Conservation (phyloP, 2,329 filamentous ascomycete species). For the Elsinoe fawcettii region DNA sequence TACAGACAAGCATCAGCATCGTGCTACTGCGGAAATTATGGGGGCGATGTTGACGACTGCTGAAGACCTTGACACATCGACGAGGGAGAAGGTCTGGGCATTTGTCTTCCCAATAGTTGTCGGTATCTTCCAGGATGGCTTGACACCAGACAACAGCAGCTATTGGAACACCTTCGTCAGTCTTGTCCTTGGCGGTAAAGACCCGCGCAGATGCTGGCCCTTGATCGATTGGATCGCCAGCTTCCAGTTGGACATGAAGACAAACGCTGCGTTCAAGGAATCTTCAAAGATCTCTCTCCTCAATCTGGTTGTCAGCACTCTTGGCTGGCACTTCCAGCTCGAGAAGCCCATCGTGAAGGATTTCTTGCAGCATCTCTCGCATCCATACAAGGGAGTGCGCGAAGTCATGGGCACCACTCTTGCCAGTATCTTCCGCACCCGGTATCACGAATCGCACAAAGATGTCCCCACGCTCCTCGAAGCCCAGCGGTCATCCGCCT, state of each 20-base stretch:
- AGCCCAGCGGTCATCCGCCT: slow-evolving; percentile 69
- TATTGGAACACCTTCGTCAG: slow-evolving; percentile 97
- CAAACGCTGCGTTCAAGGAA: slow-evolving; percentile 97
- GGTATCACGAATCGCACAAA: slow-evolving; percentile 89
- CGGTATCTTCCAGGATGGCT: slow-evolving; percentile 76
- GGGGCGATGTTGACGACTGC: slow-evolving; percentile 76
- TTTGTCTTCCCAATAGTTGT: slow-evolving; percentile 86
- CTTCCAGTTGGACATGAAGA: slow-evolving; percentile 87
- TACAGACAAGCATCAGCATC: slow-evolving; percentile 94
- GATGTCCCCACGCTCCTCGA: slow-evolving; percentile 68
- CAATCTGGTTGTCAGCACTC: slow-evolving; percentile 77
- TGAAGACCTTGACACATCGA: slow-evolving; percentile 65
- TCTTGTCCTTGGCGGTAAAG: slow-evolving; percentile 77
- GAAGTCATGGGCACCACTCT: slow-evolving; percentile 90
- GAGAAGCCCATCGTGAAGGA: slow-evolving; percentile 82
- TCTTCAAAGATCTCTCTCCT: slow-evolving; percentile 90
- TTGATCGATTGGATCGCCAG: slow-evolving; percentile 73
- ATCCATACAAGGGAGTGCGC: slow-evolving; percentile 94
- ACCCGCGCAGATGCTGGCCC: slow-evolving; percentile 80
- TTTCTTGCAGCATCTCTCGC: slow-evolving; percentile 85
- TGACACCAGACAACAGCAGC: slow-evolving; percentile 86
- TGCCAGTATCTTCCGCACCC: slow-evolving; percentile 77
- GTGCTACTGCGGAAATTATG: slow-evolving; percentile 88
- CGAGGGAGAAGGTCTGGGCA: slow-evolving; percentile 71
- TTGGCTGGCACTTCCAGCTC: slow-evolving; percentile 92